phyloP scores from a whole-genome alignment of 176 grass and related monocot species.

The Typha latifolia region DNA sequence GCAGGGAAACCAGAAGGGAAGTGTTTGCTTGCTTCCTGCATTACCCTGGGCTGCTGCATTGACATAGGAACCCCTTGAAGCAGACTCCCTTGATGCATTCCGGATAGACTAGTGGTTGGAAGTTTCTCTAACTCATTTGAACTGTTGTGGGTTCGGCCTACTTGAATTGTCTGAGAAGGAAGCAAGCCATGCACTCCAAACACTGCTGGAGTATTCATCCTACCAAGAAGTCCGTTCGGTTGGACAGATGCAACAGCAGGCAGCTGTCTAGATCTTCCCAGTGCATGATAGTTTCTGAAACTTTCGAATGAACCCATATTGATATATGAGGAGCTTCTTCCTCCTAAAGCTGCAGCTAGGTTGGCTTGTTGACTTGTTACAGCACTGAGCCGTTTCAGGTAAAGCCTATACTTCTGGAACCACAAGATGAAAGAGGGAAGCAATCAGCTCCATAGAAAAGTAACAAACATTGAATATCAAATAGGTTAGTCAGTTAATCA shows the following conservation, averaged over 20 bases:
- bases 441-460: too few relatives aligned
- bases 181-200: conserved; percentile 44
- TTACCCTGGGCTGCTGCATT: not conserved
- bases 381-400: conserved; percentile 26
- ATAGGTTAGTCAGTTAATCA: too few relatives aligned
- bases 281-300: conserved; percentile 55
- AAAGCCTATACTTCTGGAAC: conserved; percentile 59
- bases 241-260: conserved; percentile 25
- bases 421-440: conserved; percentile 6
- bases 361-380: conserved; percentile 22
- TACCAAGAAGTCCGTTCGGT: conserved; percentile 34
- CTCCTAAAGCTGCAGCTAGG: conserved; percentile 28
- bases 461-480: too few relatives aligned
- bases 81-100: conserved; percentile 11
- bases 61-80: conserved; percentile 12
- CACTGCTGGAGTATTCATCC: conserved; percentile 47
- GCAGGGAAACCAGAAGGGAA: conserved; percentile 10
- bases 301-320: conserved; percentile 37
- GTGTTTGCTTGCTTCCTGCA: conserved; percentile 14
- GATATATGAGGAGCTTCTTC: conserved; percentile 36
- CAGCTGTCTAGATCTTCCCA: conserved; percentile 47
- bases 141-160: conserved; percentile 29
- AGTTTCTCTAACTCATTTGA: conserved; percentile 6
- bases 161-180: conserved; percentile 28
- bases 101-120: conserved; percentile 4